These are phyloP conservation scores for Mentha longifolia DNA, from an alignment of 257 asterid genomes.

Conservation along the genomic window DNA sequence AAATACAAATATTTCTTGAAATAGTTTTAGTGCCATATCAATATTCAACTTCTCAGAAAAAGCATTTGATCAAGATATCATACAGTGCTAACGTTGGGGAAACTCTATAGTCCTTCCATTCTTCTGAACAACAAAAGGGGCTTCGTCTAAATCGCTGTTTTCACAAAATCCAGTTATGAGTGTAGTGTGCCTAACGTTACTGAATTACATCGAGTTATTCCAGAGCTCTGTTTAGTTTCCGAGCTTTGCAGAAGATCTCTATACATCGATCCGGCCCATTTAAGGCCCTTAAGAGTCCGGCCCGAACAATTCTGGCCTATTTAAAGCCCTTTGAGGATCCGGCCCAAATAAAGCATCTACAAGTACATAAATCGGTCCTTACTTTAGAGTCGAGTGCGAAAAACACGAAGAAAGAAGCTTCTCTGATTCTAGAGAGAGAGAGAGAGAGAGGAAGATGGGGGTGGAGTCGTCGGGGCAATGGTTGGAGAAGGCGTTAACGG, in stretches of 20 bases:
- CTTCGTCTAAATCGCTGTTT: slow-evolving; percentile 68
- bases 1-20: slow-evolving; percentile 39
- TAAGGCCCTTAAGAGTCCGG: no score
- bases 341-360: no score
- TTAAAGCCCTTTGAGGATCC: no score
- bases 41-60: slow-evolving; percentile 63
- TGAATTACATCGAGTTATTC: slow-evolving; percentile 71
- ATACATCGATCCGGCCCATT: slow-evolving; percentile 33
- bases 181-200: slow-evolving; percentile 79
- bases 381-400: neutral
- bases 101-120: slow-evolving; percentile 59
- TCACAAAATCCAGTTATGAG: slow-evolving; percentile 78
- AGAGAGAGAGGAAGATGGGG: slow-evolving; percentile 34
- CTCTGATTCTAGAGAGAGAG: neutral
- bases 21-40: slow-evolving; percentile 61
- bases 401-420: neutral
- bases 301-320: no score
- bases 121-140: slow-evolving; percentile 58
- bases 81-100: slow-evolving; percentile 65
- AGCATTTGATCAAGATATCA: slow-evolving; percentile 72
- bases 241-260: slow-evolving; percentile 77
- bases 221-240: slow-evolving; percentile 56
- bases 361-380: no score
- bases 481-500: slow-evolving; percentile 75
- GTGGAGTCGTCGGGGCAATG: slow-evolving; percentile 71